Percentiles rank a stretch among this genome's conserved stretches.
Evolutionary conservation across 2,329 filamentous ascomycete genomes (phyloP).

Genomic region (Fusarium buxicola): DNA sequence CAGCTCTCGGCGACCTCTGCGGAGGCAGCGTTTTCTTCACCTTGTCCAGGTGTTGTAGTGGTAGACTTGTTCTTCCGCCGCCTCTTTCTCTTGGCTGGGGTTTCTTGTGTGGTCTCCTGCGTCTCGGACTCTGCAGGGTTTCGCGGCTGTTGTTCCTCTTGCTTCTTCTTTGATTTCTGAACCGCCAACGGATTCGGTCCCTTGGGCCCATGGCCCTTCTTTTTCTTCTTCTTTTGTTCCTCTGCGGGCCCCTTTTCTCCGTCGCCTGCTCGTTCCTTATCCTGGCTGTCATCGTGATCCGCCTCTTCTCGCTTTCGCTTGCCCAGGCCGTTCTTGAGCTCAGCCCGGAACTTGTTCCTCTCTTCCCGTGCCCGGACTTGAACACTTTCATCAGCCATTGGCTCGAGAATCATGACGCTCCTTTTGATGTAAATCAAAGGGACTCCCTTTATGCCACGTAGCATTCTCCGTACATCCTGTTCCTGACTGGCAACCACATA

Average conservation of each 20-base stretch:
- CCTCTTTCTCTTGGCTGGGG: constrained; percentile 48
- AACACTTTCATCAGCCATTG: constrained; percentile 77
- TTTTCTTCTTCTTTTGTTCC: constrained; percentile 62
- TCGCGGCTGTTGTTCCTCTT: constrained; percentile 43
- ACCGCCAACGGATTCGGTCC: constrained; percentile 77
- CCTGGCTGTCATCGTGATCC: constrained; percentile 50
- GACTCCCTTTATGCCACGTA: constrained; percentile 77
- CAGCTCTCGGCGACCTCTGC: constrained; percentile 36
- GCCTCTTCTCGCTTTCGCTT: constrained; percentile 65
- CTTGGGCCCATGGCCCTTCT: constrained; percentile 70
- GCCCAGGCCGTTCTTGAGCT: constrained; percentile 65
- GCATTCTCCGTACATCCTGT: constrained; percentile 68
- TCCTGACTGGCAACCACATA: constrained; percentile 84
- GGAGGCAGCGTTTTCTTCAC: constrained; percentile 17
- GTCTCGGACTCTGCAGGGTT: constrained; percentile 50
- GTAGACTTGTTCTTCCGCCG: constrained; percentile 47
- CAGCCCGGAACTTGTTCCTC: constrained; percentile 78
- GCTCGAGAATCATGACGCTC: constrained; percentile 78
- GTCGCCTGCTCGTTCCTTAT: constrained; percentile 38
- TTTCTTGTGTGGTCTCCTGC: constrained; percentile 40
- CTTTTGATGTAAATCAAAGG: constrained; percentile 83
- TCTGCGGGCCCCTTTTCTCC: constrained; percentile 17
- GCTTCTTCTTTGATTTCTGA: constrained; percentile 73
- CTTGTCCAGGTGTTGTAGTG: constrained; percentile 27
- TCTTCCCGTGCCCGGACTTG: constrained; percentile 75